Conservation (phyloP, 768 basidiomycete species). For the Lactifluus volemus region DNA sequence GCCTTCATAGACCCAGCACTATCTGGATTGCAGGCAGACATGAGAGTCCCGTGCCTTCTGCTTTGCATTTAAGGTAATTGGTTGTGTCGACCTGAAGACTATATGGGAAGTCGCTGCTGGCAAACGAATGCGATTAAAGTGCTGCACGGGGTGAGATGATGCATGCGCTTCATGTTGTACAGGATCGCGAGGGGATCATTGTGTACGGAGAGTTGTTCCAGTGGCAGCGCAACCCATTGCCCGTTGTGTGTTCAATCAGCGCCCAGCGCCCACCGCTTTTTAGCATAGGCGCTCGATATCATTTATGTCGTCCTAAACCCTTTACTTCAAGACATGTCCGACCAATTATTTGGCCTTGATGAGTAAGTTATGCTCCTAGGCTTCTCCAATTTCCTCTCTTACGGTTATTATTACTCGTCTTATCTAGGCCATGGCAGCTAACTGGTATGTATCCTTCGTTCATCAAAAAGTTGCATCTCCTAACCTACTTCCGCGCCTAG, state of each 20-base stretch:
- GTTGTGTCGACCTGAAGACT: background rate
- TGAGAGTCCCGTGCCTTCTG: background rate
- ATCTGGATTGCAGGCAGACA: too few relatives aligned
- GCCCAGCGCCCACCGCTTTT: too few relatives aligned
- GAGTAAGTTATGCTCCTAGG: background rate
- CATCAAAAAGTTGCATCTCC: background rate
- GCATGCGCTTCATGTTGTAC: background rate
- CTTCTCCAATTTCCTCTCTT: background rate
- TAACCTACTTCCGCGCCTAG: constrained; percentile 19
- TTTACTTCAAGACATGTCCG: background rate
- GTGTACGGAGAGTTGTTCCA: too few relatives aligned
- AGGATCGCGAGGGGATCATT: constrained; percentile 1
- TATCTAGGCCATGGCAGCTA: constrained; percentile 25
- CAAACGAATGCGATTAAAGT: background rate
- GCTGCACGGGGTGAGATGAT: background rate
- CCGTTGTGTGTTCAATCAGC: too few relatives aligned
- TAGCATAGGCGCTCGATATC: too few relatives aligned
- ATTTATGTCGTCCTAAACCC: too few relatives aligned
- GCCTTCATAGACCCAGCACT: too few relatives aligned
- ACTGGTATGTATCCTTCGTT: constrained; percentile 18
- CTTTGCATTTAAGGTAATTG: background rate
- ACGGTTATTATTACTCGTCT: too few relatives aligned
- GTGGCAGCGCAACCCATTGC: too few relatives aligned
- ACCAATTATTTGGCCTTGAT: background rate
- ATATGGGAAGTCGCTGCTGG: background rate